Evolutionary conservation across 805 yeast species (phyloP), one percentile per base, ranked within the genome.

Genomic region (Scheffersomyces coipomensis): DNA sequence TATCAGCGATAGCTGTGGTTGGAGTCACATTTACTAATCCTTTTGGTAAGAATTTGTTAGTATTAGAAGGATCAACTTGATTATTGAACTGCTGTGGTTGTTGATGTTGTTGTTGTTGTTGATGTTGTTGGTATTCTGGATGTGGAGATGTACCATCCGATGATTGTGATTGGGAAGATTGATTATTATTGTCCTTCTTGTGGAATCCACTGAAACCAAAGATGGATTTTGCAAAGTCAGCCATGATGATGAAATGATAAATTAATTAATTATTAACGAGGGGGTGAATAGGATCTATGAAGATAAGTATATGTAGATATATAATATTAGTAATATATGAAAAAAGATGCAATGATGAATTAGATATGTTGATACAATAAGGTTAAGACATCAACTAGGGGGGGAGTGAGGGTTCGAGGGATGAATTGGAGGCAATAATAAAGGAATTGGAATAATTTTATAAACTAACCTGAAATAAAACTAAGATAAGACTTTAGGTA

Each of bases 1-100:
- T 74, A 44, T 77, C 76, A 34, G 81, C 71, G 8, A 84, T 61
- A 0, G 89, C 89, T 2, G 86, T 83, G 2, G 91, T 83, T 15
- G 90, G 86, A 4, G 80, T 68, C 1, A 61, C 64, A 25, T 46
- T 45, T 29, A 64, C 58, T 38, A 69, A 56, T 16, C 68, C 61
- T 40, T 65, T 68, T 27, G 73, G 73, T 35, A 60, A 49, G 34
- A 63, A 61, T 45, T 56, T 58, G 33, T 45, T 51, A 3, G 40
- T 24, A 29, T 30, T 15, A 16, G 16, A 26, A 15, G 27, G 31
- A 17, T 33, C 41, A 15, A n/a, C 24, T 41, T 13, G 22, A 11
- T 19, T 37, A 17, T 37, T 29, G 21, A 18, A 29, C 9, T 29
- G 35, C 16, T 40, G 45, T 21, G 30, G 27, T 24, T 35, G 38